These are phyloP conservation scores for Mortierella claussenii DNA, from an alignment of 192 early-diverging fungal genomes.

Conservation along the genomic window DNA sequence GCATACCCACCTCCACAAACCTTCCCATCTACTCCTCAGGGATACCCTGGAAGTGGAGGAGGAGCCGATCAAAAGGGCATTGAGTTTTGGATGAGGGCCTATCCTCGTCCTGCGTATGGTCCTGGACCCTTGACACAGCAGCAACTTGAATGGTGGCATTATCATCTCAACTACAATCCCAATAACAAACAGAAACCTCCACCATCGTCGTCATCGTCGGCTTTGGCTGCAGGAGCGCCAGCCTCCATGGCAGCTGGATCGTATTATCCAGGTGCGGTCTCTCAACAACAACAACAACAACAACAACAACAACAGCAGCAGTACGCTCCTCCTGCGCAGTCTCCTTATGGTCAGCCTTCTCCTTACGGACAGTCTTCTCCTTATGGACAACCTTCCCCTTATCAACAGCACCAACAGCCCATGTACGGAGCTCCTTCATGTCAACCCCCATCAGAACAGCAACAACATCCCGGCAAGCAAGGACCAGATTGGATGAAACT, in stretches of 20 bases:
- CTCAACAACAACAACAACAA: too few relatives aligned
- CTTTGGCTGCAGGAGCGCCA: not conserved
- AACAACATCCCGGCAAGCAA: conserved; percentile 1
- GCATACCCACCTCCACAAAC: not conserved
- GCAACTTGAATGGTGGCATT: conserved; percentile 22
- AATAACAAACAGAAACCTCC: conserved; percentile 26
- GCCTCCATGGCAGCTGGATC: not conserved
- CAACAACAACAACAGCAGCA: conserved; percentile 1
- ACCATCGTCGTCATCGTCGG: not conserved
- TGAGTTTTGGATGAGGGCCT: conserved; percentile 30
- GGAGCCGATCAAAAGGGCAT: conserved; percentile 11
- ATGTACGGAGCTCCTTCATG: not conserved
- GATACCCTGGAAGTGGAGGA: not conserved
- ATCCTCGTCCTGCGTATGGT: conserved; percentile 16
- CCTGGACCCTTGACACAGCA: conserved; percentile 2
- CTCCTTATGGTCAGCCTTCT: not conserved
- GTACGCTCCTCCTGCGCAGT: conserved; percentile 7
- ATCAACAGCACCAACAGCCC: conserved; percentile 6
- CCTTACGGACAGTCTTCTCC: conserved; percentile 3
- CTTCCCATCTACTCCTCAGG: not conserved
- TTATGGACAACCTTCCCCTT: not conserved
- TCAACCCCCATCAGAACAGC: not conserved
- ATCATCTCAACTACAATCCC: conserved; percentile 31
- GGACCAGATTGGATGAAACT: conserved; percentile 37
- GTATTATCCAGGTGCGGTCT: conserved; percentile 5